These are phyloP conservation scores for Pelargonium australe DNA, from an alignment of 441 rosid species.

Conservation along the genomic window DNA sequence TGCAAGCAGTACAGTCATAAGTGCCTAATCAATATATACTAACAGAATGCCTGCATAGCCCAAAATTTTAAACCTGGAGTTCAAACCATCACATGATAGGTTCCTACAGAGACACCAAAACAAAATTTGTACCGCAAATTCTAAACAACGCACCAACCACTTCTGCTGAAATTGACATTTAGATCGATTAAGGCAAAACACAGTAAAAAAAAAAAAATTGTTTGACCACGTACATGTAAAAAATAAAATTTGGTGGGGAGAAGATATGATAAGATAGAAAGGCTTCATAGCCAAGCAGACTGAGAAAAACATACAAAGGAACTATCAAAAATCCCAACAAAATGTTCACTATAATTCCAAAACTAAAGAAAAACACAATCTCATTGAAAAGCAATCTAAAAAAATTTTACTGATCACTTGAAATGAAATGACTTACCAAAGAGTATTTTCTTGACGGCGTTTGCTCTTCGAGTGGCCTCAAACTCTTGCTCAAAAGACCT, in stretches of 20 bases:
- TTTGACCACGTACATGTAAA: neutral
- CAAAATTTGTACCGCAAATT: neutral
- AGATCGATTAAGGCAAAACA: no score
- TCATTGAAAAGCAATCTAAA: neutral
- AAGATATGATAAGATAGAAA: neutral
- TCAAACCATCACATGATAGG: neutral
- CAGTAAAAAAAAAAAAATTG: neutral
- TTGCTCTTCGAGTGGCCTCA: constrained; percentile 86
- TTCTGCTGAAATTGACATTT: neutral
- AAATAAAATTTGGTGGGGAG: neutral
- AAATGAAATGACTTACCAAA: constrained; percentile 45
- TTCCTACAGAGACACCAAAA: neutral
- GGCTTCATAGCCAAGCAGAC: neutral
- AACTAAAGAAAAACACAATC: neutral
- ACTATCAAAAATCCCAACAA: neutral
- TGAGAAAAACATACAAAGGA: no score
- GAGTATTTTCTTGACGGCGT: constrained; percentile 71
- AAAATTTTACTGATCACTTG: neutral
- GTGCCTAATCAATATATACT: neutral
- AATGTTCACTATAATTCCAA: neutral
- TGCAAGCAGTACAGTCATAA: no score
- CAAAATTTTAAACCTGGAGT: neutral
- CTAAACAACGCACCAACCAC: neutral
- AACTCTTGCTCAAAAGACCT: constrained; percentile 70
- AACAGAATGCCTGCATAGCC: neutral